Conservation (phyloP, 1,284 basidiomycete genomes). For the Naganishia albida region DNA sequence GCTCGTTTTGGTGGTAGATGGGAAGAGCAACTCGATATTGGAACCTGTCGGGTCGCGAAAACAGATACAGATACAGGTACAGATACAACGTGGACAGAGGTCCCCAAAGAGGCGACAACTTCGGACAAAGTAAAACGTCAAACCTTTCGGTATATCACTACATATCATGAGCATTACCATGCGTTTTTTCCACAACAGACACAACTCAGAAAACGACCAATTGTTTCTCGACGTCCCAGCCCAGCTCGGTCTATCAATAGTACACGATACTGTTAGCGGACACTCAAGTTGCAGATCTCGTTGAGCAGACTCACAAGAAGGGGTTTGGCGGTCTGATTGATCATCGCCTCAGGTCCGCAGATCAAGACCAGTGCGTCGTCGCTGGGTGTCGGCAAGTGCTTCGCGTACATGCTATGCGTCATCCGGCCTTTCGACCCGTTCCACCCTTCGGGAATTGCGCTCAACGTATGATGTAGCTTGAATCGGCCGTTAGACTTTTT, state of each 20-base stretch:
- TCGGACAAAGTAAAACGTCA: neutral
- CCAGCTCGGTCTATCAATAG: conserved; percentile 22
- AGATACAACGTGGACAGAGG: neutral
- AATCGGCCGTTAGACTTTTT: conserved; percentile 53
- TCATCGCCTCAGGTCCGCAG: conserved; percentile 61
- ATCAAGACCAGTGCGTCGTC: conserved; percentile 57
- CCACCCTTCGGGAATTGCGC: conserved; percentile 55
- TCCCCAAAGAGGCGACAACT: neutral
- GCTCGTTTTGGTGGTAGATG: too few relatives aligned
- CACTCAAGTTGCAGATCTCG: neutral
- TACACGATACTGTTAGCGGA: neutral
- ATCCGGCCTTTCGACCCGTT: conserved; percentile 57
- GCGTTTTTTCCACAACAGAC: neutral
- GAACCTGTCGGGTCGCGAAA: too few relatives aligned
- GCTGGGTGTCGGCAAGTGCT: conserved; percentile 55
- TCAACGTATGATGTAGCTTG: conserved; percentile 59
- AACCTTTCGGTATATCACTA: neutral
- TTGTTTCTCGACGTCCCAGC: conserved; percentile 33
- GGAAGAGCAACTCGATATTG: too few relatives aligned
- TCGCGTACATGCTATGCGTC: conserved; percentile 53
- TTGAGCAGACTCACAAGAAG: conserved; percentile 31
- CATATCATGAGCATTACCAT: neutral
- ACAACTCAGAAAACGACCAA: conserved; percentile 30
- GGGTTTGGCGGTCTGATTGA: conserved; percentile 45
- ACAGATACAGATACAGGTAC: too few relatives aligned